Base-by-base conservation (phyloP, 2,329 filamentous ascomycete genomes). In the Trichoderma gracile region DNA sequence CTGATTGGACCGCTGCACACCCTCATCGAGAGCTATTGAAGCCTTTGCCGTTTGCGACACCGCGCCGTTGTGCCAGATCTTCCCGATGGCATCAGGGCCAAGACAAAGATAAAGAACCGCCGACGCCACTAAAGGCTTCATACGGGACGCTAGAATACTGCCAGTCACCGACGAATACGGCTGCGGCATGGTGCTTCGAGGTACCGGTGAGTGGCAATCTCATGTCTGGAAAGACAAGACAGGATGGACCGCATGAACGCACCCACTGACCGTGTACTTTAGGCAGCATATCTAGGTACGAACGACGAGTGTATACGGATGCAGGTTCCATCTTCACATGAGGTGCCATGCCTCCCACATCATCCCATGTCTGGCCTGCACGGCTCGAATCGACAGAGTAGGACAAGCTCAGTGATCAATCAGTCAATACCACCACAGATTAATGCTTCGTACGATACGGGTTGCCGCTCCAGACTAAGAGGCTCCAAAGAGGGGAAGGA, bases 31-130 rank as follows among this genome's bases (percentile, higher is more conserved):
- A 61, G 38, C 57, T 23, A 60, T 60, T 43, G 47, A 45, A 55
- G 59, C 42, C 62, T 42, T 64, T 58, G 40, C 62, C 62, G 53
- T 52, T 64, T 64, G 25, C 53, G 54, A 58, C n/a, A 61, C 57
- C 62, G 62, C 57, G 23, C 57, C 54, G 54, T 64, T 19, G 54
- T 58, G 46, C 46, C 42, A 54, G 59, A 62, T 62, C 59, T 46
- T 17, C n/a, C 23, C 17, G 49, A 52, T 30, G 12, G 49, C 42
- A 47, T 19, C 50, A 38, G 27, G n/a, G 47, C 14, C 59, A 47
- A 61, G 38, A 25, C 15, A 9, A 43, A 43, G 38, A 49, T 19
- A 19, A 40, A 19, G 43, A 57, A 38, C 30, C 30, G 30, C 9
- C 9, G 30, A 57, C 42, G 54, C 54, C 54, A 46, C 54, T 42